These are phyloP conservation scores for Allantophomopsis lycopodina DNA, from an alignment of 2,329 filamentous ascomycete genomes.

Conservation along the genomic window DNA sequence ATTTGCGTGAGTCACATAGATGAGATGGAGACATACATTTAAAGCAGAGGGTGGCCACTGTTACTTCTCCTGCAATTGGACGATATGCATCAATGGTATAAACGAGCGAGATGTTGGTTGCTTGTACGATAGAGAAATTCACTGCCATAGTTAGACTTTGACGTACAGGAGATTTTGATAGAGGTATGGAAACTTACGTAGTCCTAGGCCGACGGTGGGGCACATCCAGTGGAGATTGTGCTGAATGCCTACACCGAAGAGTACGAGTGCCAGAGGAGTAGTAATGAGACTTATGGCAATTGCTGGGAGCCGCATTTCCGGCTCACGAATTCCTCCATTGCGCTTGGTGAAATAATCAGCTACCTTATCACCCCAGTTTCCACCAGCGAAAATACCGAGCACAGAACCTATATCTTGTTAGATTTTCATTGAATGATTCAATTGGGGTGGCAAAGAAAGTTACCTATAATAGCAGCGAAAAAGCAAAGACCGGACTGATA, in stretches of 20 bases:
- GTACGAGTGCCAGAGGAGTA: conserved; percentile 28
- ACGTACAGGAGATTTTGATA: too few relatives aligned
- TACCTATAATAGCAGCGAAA: conserved; percentile 2
- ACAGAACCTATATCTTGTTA: neutral
- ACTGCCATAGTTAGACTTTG: conserved; percentile 18
- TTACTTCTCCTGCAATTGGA: conserved; percentile 40
- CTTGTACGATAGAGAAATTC: conserved; percentile 40
- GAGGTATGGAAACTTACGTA: conserved; percentile 26
- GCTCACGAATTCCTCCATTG: conserved; percentile 41
- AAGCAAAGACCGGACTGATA: conserved; percentile 14
- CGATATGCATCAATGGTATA: conserved; percentile 44
- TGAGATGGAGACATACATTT: conserved; percentile 26
- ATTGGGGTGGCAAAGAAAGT: too few relatives aligned
- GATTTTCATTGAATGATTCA: too few relatives aligned
- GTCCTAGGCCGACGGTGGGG: conserved; percentile 36
- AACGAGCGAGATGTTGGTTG: conserved; percentile 39
- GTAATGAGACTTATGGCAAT: conserved; percentile 35
- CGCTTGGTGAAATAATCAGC: conserved; percentile 27
- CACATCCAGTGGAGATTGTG: conserved; percentile 37
- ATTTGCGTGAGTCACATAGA: neutral
- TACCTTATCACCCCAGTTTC: conserved; percentile 3
- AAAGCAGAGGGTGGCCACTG: conserved; percentile 37
- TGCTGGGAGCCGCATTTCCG: conserved; percentile 44
- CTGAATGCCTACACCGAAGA: conserved; percentile 33
- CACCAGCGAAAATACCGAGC: conserved; percentile 3